A percentile compares a stretch with the other conserved stretches of the same genome.
phyloP scores from a whole-genome alignment of 495 filamentous ascomycete genomes.

The Wilcoxina mikolae region DNA sequence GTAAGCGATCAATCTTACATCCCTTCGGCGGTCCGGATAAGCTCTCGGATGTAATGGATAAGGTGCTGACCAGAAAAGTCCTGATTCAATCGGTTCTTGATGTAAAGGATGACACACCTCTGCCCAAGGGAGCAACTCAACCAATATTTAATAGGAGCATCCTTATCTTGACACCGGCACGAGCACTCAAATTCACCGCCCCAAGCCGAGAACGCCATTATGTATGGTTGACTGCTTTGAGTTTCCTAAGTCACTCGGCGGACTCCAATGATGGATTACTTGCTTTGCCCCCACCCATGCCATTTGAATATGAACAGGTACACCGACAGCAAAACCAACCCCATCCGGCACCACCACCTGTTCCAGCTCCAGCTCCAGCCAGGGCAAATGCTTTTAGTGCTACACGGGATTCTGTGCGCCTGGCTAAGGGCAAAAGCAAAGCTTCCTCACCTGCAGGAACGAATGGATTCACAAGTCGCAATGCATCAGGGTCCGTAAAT shows the following conservation, averaged over 20 bases:
- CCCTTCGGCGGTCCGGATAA: constrained; percentile 22
- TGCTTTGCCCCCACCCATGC: constrained; percentile 37
- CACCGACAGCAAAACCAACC: constrained; percentile 32
- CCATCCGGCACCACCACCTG: constrained; percentile 28
- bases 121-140: constrained; percentile 52
- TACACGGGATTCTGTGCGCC: constrained; percentile 78
- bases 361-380: constrained; percentile 24
- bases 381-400: constrained; percentile 39
- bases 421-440: constrained; percentile 61
- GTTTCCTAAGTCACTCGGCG: constrained; percentile 78
- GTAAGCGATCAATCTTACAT: constrained; percentile 44
- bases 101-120: constrained; percentile 83
- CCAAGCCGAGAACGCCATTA: constrained; percentile 73
- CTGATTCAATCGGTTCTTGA: constrained; percentile 91
- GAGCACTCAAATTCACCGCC: constrained; percentile 92
- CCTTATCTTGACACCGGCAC: constrained; percentile 79
- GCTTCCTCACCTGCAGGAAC: neutral
- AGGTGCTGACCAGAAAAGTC: constrained; percentile 42
- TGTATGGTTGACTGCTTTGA: constrained; percentile 84
- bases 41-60: constrained; percentile 24
- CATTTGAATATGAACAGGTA: constrained; percentile 28
- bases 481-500: neutral
- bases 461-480: neutral
- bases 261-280: constrained; percentile 58
- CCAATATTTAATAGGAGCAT: constrained; percentile 82